Base-by-base conservation (phyloP, 2,329 filamentous ascomycete species). In the Kalaharituber pfeilii region DNA sequence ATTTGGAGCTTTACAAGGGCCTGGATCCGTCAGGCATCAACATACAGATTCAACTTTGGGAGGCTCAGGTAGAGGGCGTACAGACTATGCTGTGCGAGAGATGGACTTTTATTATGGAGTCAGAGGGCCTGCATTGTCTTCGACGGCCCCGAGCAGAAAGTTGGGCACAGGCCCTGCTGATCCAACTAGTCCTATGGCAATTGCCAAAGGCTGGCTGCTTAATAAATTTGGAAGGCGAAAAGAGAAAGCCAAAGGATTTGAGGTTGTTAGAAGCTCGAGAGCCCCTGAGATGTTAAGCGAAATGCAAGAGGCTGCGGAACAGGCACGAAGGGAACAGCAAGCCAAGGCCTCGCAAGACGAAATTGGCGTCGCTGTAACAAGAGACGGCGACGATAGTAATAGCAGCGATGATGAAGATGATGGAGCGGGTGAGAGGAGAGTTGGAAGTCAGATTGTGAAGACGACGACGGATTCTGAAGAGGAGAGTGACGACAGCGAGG, bases 21-120 rank as follows among this genome's bases (percentile, higher is more conserved):
- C 65, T 67, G 53, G 61, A 66, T 45, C 58, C 67, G 57, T 62
- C 68, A 45, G 57, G 68, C 27, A 66, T 69, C 55, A 67, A 75
- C 29, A 72, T 76, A 30, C 70, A 73, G 1, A 63, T 29, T 62
- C 56, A 26, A 57, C 62, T 11, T 51, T 62, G 9, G 58, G 52
- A 2, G 60, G 60, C n/a, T 59, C 59, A 59, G 67, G 62, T 60
- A 71, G 69, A 55, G 80, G 78, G 22, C 75, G 79, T 49, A 81
- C 84, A 1, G 89, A 98, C 65, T 96, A 96, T 65, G 82, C 88
- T 1, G 91, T 89, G 0, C 82, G 91, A 54, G 91, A 98, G 68
- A 86, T 93, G 0, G 91, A 98, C 67, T 94, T 94, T 64, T 96
- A 96, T 69, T 96, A 98, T 64, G 84, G 87, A 8, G 84, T 94